Base-by-base conservation (phyloP, 805 yeast genomes). In the Candida cerambycidarum region DNA sequence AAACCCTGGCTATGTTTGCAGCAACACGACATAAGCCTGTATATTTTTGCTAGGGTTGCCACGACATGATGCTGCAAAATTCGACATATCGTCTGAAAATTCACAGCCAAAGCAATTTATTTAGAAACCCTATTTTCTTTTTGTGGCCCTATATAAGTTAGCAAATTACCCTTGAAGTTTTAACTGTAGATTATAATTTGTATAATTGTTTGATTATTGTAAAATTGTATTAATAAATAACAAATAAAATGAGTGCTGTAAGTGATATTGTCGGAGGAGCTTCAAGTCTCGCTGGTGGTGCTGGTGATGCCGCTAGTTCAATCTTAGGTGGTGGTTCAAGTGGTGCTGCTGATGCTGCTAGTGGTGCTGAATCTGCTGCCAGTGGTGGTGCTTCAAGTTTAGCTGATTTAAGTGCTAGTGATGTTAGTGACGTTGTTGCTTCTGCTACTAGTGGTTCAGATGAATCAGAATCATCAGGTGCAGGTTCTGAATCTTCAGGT, bases 361-460 rank as follows among this genome's bases (percentile, higher is more conserved):
- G 34, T 25, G 42, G 25, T 24, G 28, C 37, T 32, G 19, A 19
- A 33, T 33, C 38, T 15, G 17, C 11, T 12, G 55, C 56, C 30
- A 55, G 46, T 33, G 50, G 62, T 58, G 15, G n/a, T 38, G 41
- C 27, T 34, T 48, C 32, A 53, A 56, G 18, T 47, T 16, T 39
- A 12, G 30, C 21, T 32, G 38, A 28, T 19, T 17, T 16, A 10
- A 19, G 43, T 39, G 29, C 41, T 13, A 52, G 58, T 9, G 58
- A 50, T 44, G 56, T 51, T 3, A 28, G 38, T 30, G 38, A 18
- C 19, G 42, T 57, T n/a, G 54, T 55, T 43, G 56, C 64, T 34
- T 44, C 52, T 43, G 43, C 16, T 38, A 44, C 58, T 45, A 46
- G 38, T 46, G 32, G 43, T 5, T 58, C 47, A 19, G 53, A 58